A percentile compares a stretch with the other conserved stretches of the same genome.
phyloP scores from a whole-genome alignment of 2,329 filamentous ascomycete species.

The Talaromyces sp. region DNA sequence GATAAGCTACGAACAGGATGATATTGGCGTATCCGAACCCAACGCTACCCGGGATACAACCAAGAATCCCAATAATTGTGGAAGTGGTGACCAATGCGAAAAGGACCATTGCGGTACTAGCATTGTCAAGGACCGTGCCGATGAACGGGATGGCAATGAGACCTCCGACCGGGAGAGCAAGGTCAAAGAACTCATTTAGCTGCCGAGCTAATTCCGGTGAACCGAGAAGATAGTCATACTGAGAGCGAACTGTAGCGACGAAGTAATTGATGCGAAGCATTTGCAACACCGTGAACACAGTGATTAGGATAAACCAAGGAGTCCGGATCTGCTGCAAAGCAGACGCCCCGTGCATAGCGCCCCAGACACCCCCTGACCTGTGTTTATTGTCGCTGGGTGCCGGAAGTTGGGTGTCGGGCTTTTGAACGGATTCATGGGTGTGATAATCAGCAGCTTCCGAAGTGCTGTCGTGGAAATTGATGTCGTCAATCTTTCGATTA shows the following conservation, averaged over 20 bases:
- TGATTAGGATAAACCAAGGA: constrained; percentile 81
- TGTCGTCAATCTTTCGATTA: constrained; percentile 20
- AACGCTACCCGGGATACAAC: constrained; percentile 66
- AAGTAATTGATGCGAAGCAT: constrained; percentile 90
- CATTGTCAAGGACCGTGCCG: constrained; percentile 72
- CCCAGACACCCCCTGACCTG: constrained; percentile 66
- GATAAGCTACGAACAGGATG: constrained; percentile 74
- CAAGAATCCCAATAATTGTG: constrained; percentile 71
- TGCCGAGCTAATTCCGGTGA: constrained; percentile 58
- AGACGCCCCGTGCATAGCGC: constrained; percentile 70
- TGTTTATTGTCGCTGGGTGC: constrained; percentile 15
- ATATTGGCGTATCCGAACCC: constrained; percentile 71
- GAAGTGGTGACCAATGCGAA: constrained; percentile 65
- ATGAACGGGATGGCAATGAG: constrained; percentile 84
- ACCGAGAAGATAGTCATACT: constrained; percentile 73
- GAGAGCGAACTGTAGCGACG: constrained; percentile 76
- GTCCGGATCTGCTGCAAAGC: constrained; percentile 70
- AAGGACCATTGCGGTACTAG: constrained; percentile 68
- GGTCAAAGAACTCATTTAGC: constrained; percentile 81
- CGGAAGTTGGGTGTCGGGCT: constrained; percentile 28
- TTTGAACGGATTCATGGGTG: constrained; percentile 10
- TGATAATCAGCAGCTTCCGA: constrained; percentile 11
- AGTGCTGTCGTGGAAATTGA: constrained; percentile 20
- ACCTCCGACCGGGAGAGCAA: constrained; percentile 78
- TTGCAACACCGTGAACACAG: constrained; percentile 72